A percentile compares a stretch with the other conserved stretches of the same genome.
Evolutionary conservation across 495 filamentous ascomycete species (phyloP).

Genomic region (Penicillium riverlandense): DNA sequence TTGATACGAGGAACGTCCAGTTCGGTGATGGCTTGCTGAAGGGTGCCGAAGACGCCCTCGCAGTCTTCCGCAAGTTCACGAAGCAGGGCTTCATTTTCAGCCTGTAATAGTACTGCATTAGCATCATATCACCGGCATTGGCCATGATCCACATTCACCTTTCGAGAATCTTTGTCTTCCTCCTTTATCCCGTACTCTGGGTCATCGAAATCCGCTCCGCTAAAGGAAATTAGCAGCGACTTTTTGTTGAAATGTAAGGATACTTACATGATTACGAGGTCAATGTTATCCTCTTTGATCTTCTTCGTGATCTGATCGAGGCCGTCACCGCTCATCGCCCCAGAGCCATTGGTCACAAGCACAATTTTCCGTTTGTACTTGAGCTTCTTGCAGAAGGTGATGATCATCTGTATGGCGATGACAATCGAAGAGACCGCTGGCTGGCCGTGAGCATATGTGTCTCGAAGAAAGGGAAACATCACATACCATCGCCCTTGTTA

Average conservation of each 20-base stretch:
- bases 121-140: neutral
- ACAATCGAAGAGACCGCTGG: conserved; percentile 75
- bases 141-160: conserved; percentile 34
- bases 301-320: conserved; percentile 60
- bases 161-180: conserved; percentile 70
- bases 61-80: conserved; percentile 54
- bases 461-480: neutral
- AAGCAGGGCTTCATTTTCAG: conserved; percentile 61
- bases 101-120: conserved; percentile 22
- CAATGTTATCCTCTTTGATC: conserved; percentile 67
- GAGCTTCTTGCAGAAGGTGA: conserved; percentile 71
- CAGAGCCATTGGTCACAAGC: conserved; percentile 74
- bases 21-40: conserved; percentile 75
- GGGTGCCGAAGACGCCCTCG: conserved; percentile 69
- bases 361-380: conserved; percentile 81
- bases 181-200: conserved; percentile 86
- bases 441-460: conserved; percentile 6
- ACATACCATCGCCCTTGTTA: conserved; percentile 65
- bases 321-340: conserved; percentile 56
- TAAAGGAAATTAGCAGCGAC: conserved; percentile 33
- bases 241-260: neutral
- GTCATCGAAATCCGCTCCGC: conserved; percentile 93
- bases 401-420: conserved; percentile 81
- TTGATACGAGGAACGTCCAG: conserved; percentile 74
- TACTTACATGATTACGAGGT: conserved; percentile 72